These are phyloP conservation scores for Ganoderma meredithae DNA, from an alignment of 1,284 basidiomycete genomes.

Conservation along the genomic window DNA sequence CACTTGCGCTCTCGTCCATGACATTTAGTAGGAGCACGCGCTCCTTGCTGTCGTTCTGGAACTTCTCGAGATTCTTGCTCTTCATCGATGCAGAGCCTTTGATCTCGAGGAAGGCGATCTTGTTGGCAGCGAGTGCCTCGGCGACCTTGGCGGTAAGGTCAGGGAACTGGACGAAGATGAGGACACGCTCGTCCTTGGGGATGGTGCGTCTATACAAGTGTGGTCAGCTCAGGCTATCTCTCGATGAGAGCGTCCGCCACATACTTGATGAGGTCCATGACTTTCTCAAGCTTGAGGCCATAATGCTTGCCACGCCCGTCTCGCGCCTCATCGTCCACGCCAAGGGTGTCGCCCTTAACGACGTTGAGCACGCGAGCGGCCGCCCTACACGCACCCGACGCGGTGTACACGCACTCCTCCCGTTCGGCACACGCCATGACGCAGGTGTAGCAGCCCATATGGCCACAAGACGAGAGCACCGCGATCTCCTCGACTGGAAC, in stretches of 20 bases:
- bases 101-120: constrained; percentile 83
- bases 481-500: constrained; percentile 77
- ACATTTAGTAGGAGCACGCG: constrained; percentile 90
- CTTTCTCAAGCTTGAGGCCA: constrained; percentile 88
- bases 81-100: constrained; percentile 79
- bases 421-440: constrained; percentile 75
- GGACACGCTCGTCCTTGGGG: constrained; percentile 79
- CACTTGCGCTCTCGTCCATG: constrained; percentile 93
- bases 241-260: constrained; percentile 37
- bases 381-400: constrained; percentile 72
- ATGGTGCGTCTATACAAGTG: constrained; percentile 60
- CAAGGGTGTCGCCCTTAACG: constrained; percentile 83
- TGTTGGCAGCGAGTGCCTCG: constrained; percentile 78
- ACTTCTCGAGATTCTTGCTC: constrained; percentile 83
- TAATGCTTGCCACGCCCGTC: constrained; percentile 82
- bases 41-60: constrained; percentile 80
- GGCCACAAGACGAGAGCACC: constrained; percentile 90
- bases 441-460: constrained; percentile 82
- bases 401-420: constrained; percentile 84
- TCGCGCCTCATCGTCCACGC: constrained; percentile 80
- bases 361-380: constrained; percentile 81
- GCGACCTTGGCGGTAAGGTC: constrained; percentile 92
- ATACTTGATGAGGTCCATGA: constrained; percentile 84
- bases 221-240: background rate
- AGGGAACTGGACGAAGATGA: constrained; percentile 94